Evolutionary conservation across 768 basidiomycete species (phyloP), one percentile per base, ranked within the genome.

Genomic region (Mycena vitilis): DNA sequence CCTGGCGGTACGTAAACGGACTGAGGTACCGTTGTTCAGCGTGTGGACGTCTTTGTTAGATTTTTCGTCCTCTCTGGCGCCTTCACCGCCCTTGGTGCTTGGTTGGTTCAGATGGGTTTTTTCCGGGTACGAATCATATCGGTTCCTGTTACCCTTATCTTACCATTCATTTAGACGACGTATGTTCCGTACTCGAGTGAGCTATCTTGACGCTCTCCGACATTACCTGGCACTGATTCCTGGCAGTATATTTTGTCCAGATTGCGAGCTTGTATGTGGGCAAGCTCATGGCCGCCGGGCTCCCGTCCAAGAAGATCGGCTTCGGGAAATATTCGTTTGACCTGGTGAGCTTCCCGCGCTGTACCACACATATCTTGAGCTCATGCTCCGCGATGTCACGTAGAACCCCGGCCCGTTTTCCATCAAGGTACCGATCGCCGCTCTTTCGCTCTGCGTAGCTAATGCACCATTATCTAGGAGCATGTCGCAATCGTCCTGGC

Each of bases 21-120:
- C 47, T 9, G 47, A 15, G 0, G 8, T 22, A 3, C 51, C 20
- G 8, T 23, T 20, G 16, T 15, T 36, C 38, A 11, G 45, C 5
- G 15, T 20, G 65, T 60, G 40, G 64, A 49, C 34, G 22, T 15
- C 37, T 25, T 0, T n/a, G 16, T 7, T 44, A 75, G 74, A 13
- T 76, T 76, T 60, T 76, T 63, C 49, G 54, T 76, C 5, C 56
- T 76, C 15, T 74, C 73, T 22, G 73, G 51, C 15, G 63, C 47
- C 10, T 73, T 76, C 65, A 74, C 74, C 11, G 75, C 75, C 10
- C 72, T 76, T n/a, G 75, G 75, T 12, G 75, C 75, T 16, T 75
- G 75, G 75, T 61, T 75, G 34, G 71, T 66, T 18, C 75, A 75
- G 57, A 75, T 75, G 75, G 75, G 75, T 9, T 73, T 73, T 60